Evolutionary conservation across 1,284 basidiomycete species (phyloP).

Genomic region (Ceratobasidium sp.): DNA sequence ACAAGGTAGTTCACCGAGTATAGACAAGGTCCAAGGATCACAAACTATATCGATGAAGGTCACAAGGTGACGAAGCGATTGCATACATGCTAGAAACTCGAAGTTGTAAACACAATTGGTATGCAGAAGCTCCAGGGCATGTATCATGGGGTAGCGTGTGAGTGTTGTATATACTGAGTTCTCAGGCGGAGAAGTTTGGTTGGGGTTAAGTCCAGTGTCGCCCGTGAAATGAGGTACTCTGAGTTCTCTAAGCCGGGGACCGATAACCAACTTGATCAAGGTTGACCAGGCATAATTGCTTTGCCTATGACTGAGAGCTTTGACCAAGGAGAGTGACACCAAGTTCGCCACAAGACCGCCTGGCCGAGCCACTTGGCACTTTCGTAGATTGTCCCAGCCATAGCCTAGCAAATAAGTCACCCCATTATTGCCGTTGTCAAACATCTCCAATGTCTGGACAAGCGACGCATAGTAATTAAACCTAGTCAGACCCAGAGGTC

Average conservation of each 20-base stretch:
- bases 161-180: neutral
- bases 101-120: neutral
- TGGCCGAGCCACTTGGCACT: neutral
- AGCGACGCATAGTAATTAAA: conserved; percentile 30
- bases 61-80: neutral
- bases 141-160: neutral
- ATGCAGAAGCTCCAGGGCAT: neutral
- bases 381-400: neutral
- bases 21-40: neutral
- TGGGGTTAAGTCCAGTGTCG: neutral
- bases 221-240: neutral
- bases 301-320: neutral
- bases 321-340: neutral
- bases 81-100: neutral
- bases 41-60: neutral
- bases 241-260: neutral
- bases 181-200: neutral
- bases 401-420: neutral
- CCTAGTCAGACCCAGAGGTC: neutral
- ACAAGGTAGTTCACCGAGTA: neutral
- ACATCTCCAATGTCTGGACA: conserved; percentile 6
- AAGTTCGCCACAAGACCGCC: neutral
- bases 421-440: neutral
- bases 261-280: neutral
- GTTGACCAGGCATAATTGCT: neutral